phyloP scores from a whole-genome alignment of 2,329 filamentous ascomycete species.

The Beauveria australis region DNA sequence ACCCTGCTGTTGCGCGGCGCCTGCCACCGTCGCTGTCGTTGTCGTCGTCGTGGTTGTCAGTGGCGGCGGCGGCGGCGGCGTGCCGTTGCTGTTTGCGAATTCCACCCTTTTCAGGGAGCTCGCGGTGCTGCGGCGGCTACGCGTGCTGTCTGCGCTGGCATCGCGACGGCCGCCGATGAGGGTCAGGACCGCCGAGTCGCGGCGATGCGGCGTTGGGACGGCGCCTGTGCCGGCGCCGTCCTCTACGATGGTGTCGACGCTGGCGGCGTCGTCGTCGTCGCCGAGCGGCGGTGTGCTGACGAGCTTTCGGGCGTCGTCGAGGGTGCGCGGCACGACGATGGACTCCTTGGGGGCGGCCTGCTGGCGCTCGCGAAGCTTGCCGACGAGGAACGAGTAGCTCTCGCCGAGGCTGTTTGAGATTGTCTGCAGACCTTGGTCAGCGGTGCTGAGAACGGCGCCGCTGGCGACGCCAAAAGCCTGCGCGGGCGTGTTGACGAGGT shows the following conservation, averaged over 20 bases:
- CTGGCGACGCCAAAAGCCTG: constrained; percentile 74
- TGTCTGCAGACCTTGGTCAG: constrained; percentile 85
- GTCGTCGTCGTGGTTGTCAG: background rate
- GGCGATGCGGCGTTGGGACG: constrained; percentile 28
- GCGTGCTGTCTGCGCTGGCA: constrained; percentile 65
- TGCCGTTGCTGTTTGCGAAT: constrained; percentile 34
- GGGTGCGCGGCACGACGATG: constrained; percentile 69
- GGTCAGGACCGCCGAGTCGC: constrained; percentile 52
- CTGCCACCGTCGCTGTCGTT: constrained; percentile 14
- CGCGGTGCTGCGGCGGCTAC: constrained; percentile 51
- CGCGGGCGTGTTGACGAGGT: constrained; percentile 76
- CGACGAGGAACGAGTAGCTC: constrained; percentile 89
- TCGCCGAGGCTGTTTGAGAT: constrained; percentile 86
- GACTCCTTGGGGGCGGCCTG: constrained; percentile 26
- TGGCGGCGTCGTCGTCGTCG: constrained; percentile 46
- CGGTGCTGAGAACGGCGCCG: constrained; percentile 77
- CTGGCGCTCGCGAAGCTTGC: constrained; percentile 69
- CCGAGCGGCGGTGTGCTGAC: constrained; percentile 62
- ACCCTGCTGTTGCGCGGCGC: constrained; percentile 26
- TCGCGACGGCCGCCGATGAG: constrained; percentile 70
- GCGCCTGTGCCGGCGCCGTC: constrained; percentile 29
- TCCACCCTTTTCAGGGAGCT: constrained; percentile 51
- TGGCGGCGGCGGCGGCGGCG: background rate
- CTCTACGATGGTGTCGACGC: constrained; percentile 41
- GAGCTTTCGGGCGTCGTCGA: constrained; percentile 86